Conservation (phyloP, 2,329 filamentous ascomycete species). For the Colletotrichum navitas region DNA sequence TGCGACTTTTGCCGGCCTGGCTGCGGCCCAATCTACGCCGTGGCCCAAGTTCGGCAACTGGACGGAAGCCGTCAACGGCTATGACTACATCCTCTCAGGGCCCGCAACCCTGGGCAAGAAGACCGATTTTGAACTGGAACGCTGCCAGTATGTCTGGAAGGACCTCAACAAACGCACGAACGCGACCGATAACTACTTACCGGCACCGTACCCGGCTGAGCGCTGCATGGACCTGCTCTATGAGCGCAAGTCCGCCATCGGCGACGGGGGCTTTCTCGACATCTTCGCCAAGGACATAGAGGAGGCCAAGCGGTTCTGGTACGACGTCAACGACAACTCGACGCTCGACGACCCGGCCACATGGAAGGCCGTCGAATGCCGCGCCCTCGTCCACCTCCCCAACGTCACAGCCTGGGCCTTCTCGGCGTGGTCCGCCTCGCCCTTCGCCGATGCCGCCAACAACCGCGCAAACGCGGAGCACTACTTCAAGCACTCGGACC, state of each 20-base stretch:
- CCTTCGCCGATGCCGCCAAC: conserved; percentile 47
- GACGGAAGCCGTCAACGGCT: conserved; percentile 21
- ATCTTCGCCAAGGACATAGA: conserved; percentile 45
- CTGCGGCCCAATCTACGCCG: conserved; percentile 9
- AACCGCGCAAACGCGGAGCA: conserved; percentile 48
- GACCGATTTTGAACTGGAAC: conserved; percentile 35
- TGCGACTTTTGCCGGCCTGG: neutral
- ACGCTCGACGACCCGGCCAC: conserved; percentile 42
- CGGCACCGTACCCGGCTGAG: neutral
- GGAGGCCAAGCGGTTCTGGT: conserved; percentile 46
- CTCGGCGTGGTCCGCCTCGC: conserved; percentile 45
- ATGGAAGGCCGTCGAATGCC: conserved; percentile 44
- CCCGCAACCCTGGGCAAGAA: conserved; percentile 35
- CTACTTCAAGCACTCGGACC: conserved; percentile 46
- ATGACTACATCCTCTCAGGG: conserved; percentile 36
- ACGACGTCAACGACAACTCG: conserved; percentile 41
- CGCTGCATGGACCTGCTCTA: conserved; percentile 35
- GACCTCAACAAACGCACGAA: conserved; percentile 11
- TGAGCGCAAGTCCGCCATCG: conserved; percentile 45
- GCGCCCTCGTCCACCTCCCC: conserved; percentile 45
- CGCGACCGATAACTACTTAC: neutral
- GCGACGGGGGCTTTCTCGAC: conserved; percentile 44
- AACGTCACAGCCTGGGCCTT: conserved; percentile 46
- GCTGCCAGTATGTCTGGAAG: conserved; percentile 37
- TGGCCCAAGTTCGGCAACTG: conserved; percentile 36